Evolutionary conservation across 192 early-diverging fungal species (phyloP), one percentile per base, ranked within the genome.

Genomic region (Linderina pennispora): DNA sequence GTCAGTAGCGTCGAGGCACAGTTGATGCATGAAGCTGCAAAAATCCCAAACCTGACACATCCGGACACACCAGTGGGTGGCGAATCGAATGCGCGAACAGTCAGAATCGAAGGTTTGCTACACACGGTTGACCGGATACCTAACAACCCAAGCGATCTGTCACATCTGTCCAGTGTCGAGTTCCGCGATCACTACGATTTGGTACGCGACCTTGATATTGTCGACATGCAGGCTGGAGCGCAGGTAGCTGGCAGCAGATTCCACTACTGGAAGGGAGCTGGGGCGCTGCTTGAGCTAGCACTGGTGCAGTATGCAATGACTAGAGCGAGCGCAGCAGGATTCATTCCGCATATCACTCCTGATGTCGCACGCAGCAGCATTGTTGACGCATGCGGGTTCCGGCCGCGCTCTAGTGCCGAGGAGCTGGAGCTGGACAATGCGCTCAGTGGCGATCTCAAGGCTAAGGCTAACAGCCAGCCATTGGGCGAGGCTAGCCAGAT

Each of bases 341-440:
- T 87, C 55, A 76, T 57, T 9, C 90, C 89, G 2, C 78, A 92
- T 17, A 75, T 84, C 21, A 78, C 88, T 1, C 93, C 93, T 0
- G 93, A 97, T 50, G 70, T 91, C 0, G 81, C 91, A 21, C 82
- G 88, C 13, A 79, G 78, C 20, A 82, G 84, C 40, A 74, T 92
- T 1, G 80, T 89, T 5, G 81, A 87, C 43, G 88, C 83, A 0
- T 97, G 93, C 53, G 93, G 93, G 35, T 97, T 97, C 75, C 79
- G 83, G 16, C 93, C 91, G 8, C 73, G 91, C 15, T 58, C 73
- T 10, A 58, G 14, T 7, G 45, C 56, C 25, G 40, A 40, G 0
- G 42, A 46, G 4, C 42, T 39, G 0, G 20, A 23, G 39, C 23
- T 43, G 5, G 41, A 26, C 26, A 11, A 8, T 19, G 20, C 25